Conservation (phyloP, 2,329 filamentous ascomycete genomes). For the Harringtonia lauricola region DNA sequence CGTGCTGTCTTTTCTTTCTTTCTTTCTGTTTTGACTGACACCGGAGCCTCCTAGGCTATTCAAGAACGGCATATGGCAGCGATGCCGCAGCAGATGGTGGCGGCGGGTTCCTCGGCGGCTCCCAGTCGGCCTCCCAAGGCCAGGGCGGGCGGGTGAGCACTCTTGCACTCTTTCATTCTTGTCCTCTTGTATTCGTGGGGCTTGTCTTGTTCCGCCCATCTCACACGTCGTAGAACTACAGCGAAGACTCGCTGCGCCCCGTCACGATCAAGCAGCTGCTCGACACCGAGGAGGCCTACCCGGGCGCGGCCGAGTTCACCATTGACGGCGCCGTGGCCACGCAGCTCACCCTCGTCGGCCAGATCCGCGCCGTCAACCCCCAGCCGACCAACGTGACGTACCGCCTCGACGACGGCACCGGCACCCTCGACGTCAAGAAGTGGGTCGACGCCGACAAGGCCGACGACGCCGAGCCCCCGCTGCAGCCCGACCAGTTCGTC, state of each 20-base stretch:
- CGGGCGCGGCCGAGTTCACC: conserved; percentile 57
- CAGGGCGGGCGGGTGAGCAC: conserved; percentile 11
- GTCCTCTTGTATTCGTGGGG: background rate
- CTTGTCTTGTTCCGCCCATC: background rate
- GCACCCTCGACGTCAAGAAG: conserved; percentile 80
- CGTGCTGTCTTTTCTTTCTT: no score
- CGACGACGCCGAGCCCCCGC: conserved; percentile 29
- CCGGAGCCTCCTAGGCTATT: conserved; percentile 43
- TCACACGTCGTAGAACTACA: conserved; percentile 36
- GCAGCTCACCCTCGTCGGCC: conserved; percentile 77
- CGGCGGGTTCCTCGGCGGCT: conserved; percentile 52
- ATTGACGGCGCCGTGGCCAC: conserved; percentile 69
- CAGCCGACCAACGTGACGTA: conserved; percentile 89
- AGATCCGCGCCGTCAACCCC: conserved; percentile 76
- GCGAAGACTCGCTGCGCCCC: conserved; percentile 79
- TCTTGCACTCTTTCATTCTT: background rate
- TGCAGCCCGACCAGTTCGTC: conserved; percentile 67
- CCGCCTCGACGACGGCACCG: conserved; percentile 90
- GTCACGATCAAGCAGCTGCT: conserved; percentile 93
- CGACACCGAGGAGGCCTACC: conserved; percentile 67
- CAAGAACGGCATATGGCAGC: conserved; percentile 37
- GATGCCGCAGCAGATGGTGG: conserved; percentile 48
- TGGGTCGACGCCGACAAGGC: conserved; percentile 61
- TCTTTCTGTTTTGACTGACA: no score
- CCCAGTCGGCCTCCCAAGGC: conserved; percentile 46